These are phyloP conservation scores for Cyberlindnera meyerae DNA, from an alignment of 805 yeast species.

Conservation along the genomic window DNA sequence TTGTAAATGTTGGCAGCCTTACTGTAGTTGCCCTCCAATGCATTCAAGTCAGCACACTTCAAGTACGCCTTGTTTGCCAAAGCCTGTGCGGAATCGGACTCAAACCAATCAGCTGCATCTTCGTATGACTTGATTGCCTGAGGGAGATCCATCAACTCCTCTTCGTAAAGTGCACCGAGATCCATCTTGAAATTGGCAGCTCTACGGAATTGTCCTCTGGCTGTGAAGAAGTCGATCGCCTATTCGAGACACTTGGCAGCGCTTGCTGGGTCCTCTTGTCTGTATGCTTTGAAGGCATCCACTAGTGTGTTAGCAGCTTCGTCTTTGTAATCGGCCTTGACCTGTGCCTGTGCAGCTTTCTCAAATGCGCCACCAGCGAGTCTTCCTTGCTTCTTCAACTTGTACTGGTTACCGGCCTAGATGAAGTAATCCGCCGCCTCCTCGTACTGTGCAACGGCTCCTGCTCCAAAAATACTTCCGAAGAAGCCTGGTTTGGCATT, in stretches of 20 bases:
- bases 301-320: slow-evolving; percentile 88
- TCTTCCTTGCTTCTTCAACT: slow-evolving; percentile 65
- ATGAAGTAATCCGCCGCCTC: slow-evolving; percentile 89
- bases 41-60: slow-evolving; percentile 85
- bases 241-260: slow-evolving; percentile 72
- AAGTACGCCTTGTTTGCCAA: slow-evolving; percentile 81
- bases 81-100: slow-evolving; percentile 90
- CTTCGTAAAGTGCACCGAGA: slow-evolving; percentile 81
- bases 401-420: slow-evolving; percentile 90
- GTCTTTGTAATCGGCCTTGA: slow-evolving; percentile 70
- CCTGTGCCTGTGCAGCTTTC: slow-evolving; percentile 78
- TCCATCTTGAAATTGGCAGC: slow-evolving; percentile 94
- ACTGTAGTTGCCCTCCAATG: slow-evolving; percentile 66
- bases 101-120: slow-evolving; percentile 94
- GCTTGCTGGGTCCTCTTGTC: slow-evolving; percentile 63
- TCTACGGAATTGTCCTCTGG: slow-evolving; percentile 91
- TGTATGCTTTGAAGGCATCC: slow-evolving; percentile 87
- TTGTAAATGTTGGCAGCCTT: slow-evolving; percentile 78
- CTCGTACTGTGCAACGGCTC: slow-evolving; percentile 61
- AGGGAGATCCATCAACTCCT: slow-evolving; percentile 57
- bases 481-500: slow-evolving; percentile 70
- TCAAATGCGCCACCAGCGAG: slow-evolving; percentile 82
- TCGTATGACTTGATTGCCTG: slow-evolving; percentile 78
- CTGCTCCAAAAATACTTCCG: slow-evolving; percentile 55
- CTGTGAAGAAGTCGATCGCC: slow-evolving; percentile 80